Evolutionary conservation across 2,329 filamentous ascomycete species (phyloP), one percentile per base, ranked within the genome.

Genomic region (Diaporthe longicolla): DNA sequence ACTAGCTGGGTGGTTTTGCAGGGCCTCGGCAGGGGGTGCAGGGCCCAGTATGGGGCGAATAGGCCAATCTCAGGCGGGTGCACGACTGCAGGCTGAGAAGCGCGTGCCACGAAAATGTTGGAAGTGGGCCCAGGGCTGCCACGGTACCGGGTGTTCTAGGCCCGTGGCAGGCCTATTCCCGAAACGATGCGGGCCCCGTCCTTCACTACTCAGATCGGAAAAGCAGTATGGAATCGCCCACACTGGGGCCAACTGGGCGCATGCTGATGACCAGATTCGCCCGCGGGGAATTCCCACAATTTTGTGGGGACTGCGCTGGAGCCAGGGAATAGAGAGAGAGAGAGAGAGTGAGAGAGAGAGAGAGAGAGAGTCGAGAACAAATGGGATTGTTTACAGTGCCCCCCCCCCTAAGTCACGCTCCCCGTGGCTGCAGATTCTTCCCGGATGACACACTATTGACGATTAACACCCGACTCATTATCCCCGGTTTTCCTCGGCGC

Each of bases 61-160:
- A 11, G 35, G 35, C 10, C 35, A 43, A 43, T 43, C 40, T 17
- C 40, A 13, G 37, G 48, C 40, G 58, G 58, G 37, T 45, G 15
- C 40, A 50, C 48, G 3, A 15, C 58, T 63, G 59, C 40, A 63
- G 40, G 59, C 59, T n/a, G 19, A 65, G 59, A 40, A 13, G 4
- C 21, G 48, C 21, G 63, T 68, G 63, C 48, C 63, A 54, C 63
- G 63, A 68, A 68, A 68, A 68, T 68, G n/a, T 54, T 68, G 63
- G 63, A 68, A 68, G 63, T 54, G 63, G 63, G 48, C 48, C 63
- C 45, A 15, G 26, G 21, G 13, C 59, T 29, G 58, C 58, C 24
- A 48, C 45, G 45, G 17, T 21, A 68, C 48, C 15, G 32, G 32
- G 11, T 40, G 63, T 68, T 68, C 63, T 54, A 68, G 63, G 48